Percentiles rank a stretch among this genome's conserved stretches.
phyloP scores from a whole-genome alignment of 2,329 filamentous ascomycete genomes.

The Scytalidium lignicola region DNA sequence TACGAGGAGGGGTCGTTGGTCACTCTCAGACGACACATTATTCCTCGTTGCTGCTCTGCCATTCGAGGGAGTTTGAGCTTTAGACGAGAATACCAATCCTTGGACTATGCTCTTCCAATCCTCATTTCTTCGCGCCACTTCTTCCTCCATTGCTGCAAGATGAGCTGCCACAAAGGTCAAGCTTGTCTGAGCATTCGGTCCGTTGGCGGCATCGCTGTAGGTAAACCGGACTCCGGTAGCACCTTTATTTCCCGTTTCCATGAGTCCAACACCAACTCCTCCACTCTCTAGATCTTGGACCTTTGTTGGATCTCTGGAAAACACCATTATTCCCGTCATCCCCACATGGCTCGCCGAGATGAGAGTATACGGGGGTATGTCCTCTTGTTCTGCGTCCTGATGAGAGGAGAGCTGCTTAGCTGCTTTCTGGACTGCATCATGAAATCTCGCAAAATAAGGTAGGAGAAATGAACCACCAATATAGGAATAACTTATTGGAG shows the following conservation, averaged over 20 bases:
- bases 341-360: conserved; percentile 71
- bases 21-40: conserved; percentile 15
- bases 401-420: conserved; percentile 34
- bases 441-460: conserved; percentile 70
- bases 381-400: conserved; percentile 2
- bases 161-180: conserved; percentile 87
- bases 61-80: conserved; percentile 5
- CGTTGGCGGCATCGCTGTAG: conserved; percentile 38
- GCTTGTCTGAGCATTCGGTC: conserved; percentile 43
- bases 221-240: conserved; percentile 74
- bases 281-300: conserved; percentile 68
- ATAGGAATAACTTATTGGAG: conserved; percentile 78
- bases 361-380: conserved; percentile 56
- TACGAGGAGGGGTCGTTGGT: conserved; percentile 36
- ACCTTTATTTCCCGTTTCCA: conserved; percentile 93
- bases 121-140: conserved; percentile 67
- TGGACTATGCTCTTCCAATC: conserved; percentile 86
- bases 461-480: conserved; percentile 75
- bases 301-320: conserved; percentile 59
- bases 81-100: conserved; percentile 67
- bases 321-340: conserved; percentile 86
- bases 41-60: conserved; percentile 8
- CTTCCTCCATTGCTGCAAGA: conserved; percentile 81
- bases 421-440: conserved; percentile 66
- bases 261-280: conserved; percentile 77